Evolutionary conservation across 1,139 yeast genomes (phyloP).

Genomic region (Taiozyma sp.): DNA sequence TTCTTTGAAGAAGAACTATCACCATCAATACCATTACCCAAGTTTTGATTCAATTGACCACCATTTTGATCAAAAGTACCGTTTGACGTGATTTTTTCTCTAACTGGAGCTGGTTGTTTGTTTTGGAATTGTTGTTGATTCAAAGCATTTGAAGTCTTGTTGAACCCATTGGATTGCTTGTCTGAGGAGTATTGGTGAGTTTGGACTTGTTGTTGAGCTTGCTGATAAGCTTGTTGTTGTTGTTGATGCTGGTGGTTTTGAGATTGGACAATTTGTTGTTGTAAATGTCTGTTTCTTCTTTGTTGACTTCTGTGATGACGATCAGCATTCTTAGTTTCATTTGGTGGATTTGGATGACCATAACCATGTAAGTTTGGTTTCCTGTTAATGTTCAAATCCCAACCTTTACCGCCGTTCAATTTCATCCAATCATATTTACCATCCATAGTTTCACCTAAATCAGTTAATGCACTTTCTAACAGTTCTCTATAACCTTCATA

Average conservation of each 20-base stretch:
- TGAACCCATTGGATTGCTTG: constrained; percentile 10
- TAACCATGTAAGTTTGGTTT: constrained; percentile 91
- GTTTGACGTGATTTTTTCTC: constrained; percentile 20
- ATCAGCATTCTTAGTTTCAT: constrained; percentile 6
- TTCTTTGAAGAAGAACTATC: constrained; percentile 25
- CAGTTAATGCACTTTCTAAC: constrained; percentile 67
- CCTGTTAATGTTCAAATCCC: constrained; percentile 79
- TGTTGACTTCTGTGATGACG: constrained; percentile 27
- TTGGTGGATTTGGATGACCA: constrained; percentile 62
- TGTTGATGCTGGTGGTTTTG: constrained; percentile 15
- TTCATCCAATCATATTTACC: constrained; percentile 95
- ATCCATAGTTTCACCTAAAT: constrained; percentile 69
- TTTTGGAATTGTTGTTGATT: constrained; percentile 26
- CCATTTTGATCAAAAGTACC: constrained; percentile 15
- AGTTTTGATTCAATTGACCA: constrained; percentile 18
- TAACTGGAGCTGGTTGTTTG: constrained; percentile 24
- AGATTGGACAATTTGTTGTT: constrained; percentile 24
- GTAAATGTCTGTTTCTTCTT: constrained; percentile 30
- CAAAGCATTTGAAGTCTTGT: constrained; percentile 18
- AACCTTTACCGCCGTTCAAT: constrained; percentile 86
- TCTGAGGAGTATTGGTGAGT: constrained; percentile 15
- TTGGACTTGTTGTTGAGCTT: constrained; percentile 19
- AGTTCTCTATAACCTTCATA: constrained; percentile 77
- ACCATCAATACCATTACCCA: constrained; percentile 22
- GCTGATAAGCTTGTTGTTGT: constrained; percentile 10